Evolutionary conservation across 257 asterid genomes (phyloP).

Genomic region (Marsdenia floribunda): DNA sequence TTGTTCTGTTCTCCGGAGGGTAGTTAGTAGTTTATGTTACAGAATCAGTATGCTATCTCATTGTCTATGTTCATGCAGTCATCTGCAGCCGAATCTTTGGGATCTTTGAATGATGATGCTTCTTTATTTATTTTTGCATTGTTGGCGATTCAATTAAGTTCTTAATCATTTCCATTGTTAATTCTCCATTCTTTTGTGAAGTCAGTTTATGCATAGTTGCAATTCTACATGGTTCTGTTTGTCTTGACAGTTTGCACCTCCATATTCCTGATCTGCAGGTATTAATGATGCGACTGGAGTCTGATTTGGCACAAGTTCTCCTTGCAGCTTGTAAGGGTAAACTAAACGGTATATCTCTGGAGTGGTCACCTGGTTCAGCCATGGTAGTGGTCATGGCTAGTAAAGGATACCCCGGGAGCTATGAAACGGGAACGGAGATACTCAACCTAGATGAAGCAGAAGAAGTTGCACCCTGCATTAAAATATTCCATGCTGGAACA

Average conservation of each 20-base stretch:
- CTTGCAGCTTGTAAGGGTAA: constrained; percentile 81
- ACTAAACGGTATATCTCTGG: constrained; percentile 46
- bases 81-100: neutral
- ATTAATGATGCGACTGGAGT: constrained; percentile 82
- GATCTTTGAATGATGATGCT: neutral
- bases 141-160: neutral
- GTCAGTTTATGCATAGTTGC: neutral
- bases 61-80: neutral
- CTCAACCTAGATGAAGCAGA: constrained; percentile 76
- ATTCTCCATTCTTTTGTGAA: neutral
- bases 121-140: neutral
- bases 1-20: neutral
- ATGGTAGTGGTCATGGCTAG: constrained; percentile 98
- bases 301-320: constrained; percentile 70
- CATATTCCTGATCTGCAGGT: constrained; percentile 41
- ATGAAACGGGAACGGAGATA: constrained; percentile 62
- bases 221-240: neutral
- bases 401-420: constrained; percentile 88
- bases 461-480: constrained; percentile 50
- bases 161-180: neutral
- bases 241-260: neutral
- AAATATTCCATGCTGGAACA: constrained; percentile 85
- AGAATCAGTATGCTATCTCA: neutral
- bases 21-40: neutral
- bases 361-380: constrained; percentile 87